Evolutionary conservation across 345 rosid genomes (phyloP), one percentile per base, ranked within the genome.

Genomic region (Isatis tinctoria): DNA sequence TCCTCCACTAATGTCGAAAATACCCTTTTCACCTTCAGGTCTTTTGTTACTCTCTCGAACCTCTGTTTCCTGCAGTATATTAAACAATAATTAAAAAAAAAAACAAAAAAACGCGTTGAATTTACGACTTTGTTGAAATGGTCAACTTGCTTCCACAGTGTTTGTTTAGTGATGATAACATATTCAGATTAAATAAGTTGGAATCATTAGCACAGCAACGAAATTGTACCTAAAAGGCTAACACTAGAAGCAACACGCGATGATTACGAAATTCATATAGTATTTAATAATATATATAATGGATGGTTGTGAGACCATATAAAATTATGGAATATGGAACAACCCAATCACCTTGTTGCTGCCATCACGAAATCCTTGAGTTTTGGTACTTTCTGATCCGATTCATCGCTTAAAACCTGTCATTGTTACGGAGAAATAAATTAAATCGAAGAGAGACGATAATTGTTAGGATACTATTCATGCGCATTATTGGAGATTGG

Each of bases 1-100:
- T 88, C 97, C 74, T 85, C 88, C 52, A 95, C 90, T 69, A 95
- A 47, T 20, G 97, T 95, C 1, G 85, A 82, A 80, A 95, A 83
- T 33, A 90, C 80, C 51, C 97, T 83, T 6, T 83, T 79, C 39
- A 95, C 90, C 82, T 88, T 92, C 26, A 95, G 65, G 70, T 83
- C 79, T 64, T 86, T 83, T 2, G 85, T 82, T 75, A 90, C 93
- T 73, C 80, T 87, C 81, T 90, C 96, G 41, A 92, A 86, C 69
- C 97, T 85, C 67, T 84, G 92, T 49, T 95, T 84, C 81, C 98
- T 95, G 16, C 32, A 73, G 47, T 37, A 44, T 37, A 43, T 27
- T 26, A 20, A 33, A 30, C 1, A 28, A 2, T 28, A 28, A 28
- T 28, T 0, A 30, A 14, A 43, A 2, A 18, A 48, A 47, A 17